Evolutionary conservation across 2,329 filamentous ascomycete genomes (phyloP), one percentile per base, ranked within the genome.

Genomic region (Talaromyces marneffei): DNA sequence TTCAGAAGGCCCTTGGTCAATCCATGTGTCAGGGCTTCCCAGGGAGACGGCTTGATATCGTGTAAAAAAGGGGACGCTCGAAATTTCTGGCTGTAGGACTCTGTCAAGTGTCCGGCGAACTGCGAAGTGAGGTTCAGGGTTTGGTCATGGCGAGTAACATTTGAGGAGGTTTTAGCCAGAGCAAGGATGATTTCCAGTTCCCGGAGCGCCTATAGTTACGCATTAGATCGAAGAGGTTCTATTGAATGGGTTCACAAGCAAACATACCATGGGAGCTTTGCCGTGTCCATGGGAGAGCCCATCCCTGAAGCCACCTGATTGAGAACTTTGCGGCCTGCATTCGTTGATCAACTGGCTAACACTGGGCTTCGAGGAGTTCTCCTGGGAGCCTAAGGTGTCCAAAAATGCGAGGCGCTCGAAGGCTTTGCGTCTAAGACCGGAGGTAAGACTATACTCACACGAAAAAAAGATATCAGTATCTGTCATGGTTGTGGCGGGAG

Each of bases 121-220:
- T 96, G 92, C 35, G 83, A 81, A n/a, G 87, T 84, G 40, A 99
- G 84, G 68, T 86, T 88, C 69, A 90, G 85, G 29, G 92, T 92
- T 70, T 89, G 88, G 63, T 90, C 85, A 44, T 79, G 75, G 50
- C 85, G 87, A 57, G 87, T 82, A 27, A 97, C 82, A 25, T 86
- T 83, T 3, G 91, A 88, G 3, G 92, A 91, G 58, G 93, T 91
- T 77, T 92, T 93, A 80, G 93, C 97, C 27, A 99, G 82, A 46
- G 94, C 91, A 27, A 97, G 79, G 27, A 99, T 83, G 58, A 96
- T 90, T 74, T 99, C 93, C 67, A 96, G 88, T 80, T 99, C 95
- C 69, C 90, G 87, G 59, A 92, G 86, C 58, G 87, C 90, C 91
- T 95, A 63, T 53, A 37, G 29, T 14, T 18, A 23, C 23, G 58